Base-by-base conservation (phyloP, 2,329 filamentous ascomycete species). In the Aspergillus melleus region DNA sequence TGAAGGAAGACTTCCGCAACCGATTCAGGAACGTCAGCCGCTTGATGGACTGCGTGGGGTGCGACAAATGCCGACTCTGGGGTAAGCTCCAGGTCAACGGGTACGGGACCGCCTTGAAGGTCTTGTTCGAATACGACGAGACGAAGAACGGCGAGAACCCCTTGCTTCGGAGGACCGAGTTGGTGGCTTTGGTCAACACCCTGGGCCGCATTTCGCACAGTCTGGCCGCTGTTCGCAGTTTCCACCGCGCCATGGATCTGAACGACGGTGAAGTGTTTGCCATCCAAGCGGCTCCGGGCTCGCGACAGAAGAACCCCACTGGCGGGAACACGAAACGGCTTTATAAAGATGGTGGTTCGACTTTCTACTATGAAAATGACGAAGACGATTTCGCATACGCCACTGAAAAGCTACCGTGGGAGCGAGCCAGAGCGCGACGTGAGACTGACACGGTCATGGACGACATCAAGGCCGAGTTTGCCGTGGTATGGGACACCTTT, bases 51-150 rank as follows among this genome's bases (percentile, higher is more conserved):
- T 99, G 95, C 68, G 94, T 98, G 20, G 95, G 95, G 49, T 99
- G 95, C 76, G 95, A 99, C 80, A 99, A 99, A 80, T 99, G 95
- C 78, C 88, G 95, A 9, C 87, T 99, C 2, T 99, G 95, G 95
- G 95, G 95, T 52, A 99, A 99, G 79, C 80, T 99, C 42, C 95
- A 99, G 79, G 96, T 92, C 0, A 90, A 91, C 12, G 95, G 95
- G 2, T 98, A 97, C 73, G 95, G 95, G 53, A 92, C 95, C 0
- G 95, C 95, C 0, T 81, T 99, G 63, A 99, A 99, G 79, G 89
- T 99, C 4, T 84, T 99, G 1, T 99, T 99, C 70, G 95, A 99
- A 76, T 95, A 92, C 64, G 92, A 96, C 66, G 84, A 88, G 64
- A 84, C 80, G 6, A 83, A 87, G 68, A 82, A 80, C 29, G 81